A percentile compares a stretch with the other conserved stretches of the same genome.
Conservation (phyloP, 176 grass and related monocot genomes). For the Zoysia japonica region DNA sequence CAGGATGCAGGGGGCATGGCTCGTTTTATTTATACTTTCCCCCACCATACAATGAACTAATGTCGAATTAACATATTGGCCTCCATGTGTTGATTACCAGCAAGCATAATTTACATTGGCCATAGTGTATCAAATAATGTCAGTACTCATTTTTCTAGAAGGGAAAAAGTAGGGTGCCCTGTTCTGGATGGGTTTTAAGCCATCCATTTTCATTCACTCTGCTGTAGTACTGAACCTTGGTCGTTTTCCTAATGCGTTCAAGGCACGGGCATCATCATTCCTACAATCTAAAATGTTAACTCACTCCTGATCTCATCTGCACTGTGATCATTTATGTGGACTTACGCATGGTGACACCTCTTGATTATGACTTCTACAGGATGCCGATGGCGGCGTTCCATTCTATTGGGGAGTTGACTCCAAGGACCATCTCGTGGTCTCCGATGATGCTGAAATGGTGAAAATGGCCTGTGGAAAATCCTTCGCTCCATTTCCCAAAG, state of each 20-base stretch:
- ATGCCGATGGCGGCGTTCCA: conserved; percentile 52
- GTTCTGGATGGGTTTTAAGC: not conserved
- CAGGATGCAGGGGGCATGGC: not conserved
- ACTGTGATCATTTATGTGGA: not conserved
- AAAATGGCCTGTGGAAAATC: conserved; percentile 65
- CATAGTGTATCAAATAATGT: no score
- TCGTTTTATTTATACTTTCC: no score
- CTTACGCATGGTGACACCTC: not conserved
- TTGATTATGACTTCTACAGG: conserved; percentile 34
- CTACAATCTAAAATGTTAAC: not conserved
- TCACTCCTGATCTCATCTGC: not conserved
- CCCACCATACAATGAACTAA: no score
- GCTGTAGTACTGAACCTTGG: no score
- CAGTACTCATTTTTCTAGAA: not conserved
- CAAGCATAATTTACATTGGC: no score
- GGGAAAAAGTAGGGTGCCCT: not conserved
- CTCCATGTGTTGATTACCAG: not conserved
- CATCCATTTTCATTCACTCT: no score
- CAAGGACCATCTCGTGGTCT: conserved; percentile 53
- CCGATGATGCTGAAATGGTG: conserved; percentile 59
- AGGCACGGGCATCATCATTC: no score
- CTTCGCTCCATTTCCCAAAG: conserved; percentile 71
- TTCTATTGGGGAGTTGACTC: conserved; percentile 71
- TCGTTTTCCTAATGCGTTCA: no score
- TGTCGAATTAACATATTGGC: no score